Evolutionary conservation across 371 early-diverging fungal species (phyloP), one percentile per base, ranked within the genome.

Genomic region (Mucor sp.): DNA sequence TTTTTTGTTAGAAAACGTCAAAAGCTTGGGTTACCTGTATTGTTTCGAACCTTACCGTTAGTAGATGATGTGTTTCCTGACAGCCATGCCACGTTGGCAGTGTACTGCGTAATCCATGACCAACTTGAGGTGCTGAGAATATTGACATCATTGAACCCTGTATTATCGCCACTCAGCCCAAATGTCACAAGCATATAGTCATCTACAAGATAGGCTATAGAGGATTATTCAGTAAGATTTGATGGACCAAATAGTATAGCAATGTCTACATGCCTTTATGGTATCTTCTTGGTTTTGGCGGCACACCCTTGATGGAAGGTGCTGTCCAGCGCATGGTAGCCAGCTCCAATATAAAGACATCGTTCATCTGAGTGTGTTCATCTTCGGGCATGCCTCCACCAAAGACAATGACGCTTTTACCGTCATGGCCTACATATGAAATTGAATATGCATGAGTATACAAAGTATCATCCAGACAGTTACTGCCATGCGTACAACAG

Each of bases 231-330:
- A 8, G 37, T 37, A 12, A 37, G 25, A 19, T 17, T n/a, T 1
- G n/a, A 3, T 19, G 6, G 7, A 12, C 33, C 19, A 27, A 41
- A 27, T 8, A 2, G 25, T 37, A 30, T 27, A 7, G 43, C 32
- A 21, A 3, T 8, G 21, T 0, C 15, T 15, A 63, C 11, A 33
- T 68, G 74, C 81, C 76, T 74, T 78, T 68, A 59, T 81, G 81
- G 47, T 78, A 76, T 69, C 67, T 76, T 41, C 81, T 72, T 25
- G 81, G 81, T 25, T 69, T 65, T 14, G 81, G 81, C 17, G 77
- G 75, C 3, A 74, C 68, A 17, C 79, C 79, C 27, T 62, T 64
- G 33, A 78, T 66, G 6, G 71, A 65, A 12, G 81, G 81, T 23
- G 81, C 74, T 7, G 67, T 71, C 81, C 81, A 81, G 19, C 72